phyloP scores from a whole-genome alignment of 2,329 filamentous ascomycete genomes.

The Mollisia scopiformis region DNA sequence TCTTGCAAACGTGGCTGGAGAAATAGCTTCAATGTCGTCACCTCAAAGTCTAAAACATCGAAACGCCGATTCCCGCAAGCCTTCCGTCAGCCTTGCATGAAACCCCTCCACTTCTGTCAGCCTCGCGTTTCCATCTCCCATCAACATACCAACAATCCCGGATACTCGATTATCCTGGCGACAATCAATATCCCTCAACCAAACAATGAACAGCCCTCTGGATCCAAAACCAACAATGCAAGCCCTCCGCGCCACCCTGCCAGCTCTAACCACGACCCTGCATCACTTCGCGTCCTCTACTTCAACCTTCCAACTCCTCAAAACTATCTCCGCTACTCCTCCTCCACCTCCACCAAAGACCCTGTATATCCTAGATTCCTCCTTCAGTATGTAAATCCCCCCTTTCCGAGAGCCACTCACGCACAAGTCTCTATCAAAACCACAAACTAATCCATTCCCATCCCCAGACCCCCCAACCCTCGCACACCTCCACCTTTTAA shows the following conservation, averaged over 20 bases:
- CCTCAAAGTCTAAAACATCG: not conserved
- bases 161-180: not conserved
- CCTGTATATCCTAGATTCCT: conserved; percentile 66
- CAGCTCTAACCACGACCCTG: conserved; percentile 1
- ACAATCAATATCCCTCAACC: conserved; percentile 3
- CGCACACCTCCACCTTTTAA: conserved; percentile 60
- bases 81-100: not conserved
- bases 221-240: conserved; percentile 4
- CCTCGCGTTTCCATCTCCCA: not conserved
- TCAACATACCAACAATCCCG: not conserved
- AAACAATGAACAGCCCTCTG: conserved; percentile 5
- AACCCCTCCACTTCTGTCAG: conserved; percentile 1
- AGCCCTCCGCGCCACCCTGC: not conserved
- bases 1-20: not conserved
- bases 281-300: conserved; percentile 23
- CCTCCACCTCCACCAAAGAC: conserved; percentile 22
- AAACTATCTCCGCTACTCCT: conserved; percentile 8
- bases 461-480: conserved; percentile 67
- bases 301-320: conserved; percentile 31
- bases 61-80: not conserved
- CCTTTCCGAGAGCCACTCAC: too few species aligned
- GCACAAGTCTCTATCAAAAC: too few species aligned
- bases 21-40: conserved; percentile 20
- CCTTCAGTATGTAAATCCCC: too few species aligned
- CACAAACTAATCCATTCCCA: too few species aligned